These are phyloP conservation scores for Bipolaris cookei DNA, from an alignment of 2,329 filamentous ascomycete species.

Conservation along the genomic window DNA sequence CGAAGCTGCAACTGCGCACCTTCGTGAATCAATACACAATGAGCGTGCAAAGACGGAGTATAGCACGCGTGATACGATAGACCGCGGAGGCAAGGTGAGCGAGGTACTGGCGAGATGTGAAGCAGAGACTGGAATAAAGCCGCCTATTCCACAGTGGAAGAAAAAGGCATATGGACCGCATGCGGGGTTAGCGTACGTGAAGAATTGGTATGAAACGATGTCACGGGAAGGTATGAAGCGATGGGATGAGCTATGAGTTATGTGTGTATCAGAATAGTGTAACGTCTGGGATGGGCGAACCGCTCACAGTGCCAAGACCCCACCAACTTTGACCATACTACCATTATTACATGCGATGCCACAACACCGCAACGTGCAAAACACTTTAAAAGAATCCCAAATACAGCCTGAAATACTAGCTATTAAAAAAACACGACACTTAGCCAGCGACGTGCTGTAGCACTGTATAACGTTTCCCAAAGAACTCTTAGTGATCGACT, in stretches of 20 bases:
- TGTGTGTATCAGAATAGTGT: too few species aligned
- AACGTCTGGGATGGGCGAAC: too few species aligned
- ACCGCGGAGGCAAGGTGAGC: conserved; percentile 54
- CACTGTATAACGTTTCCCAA: too few species aligned
- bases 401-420: too few species aligned
- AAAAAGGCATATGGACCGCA: conserved; percentile 56
- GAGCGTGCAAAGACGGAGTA: conserved; percentile 27
- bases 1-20: conserved; percentile 43
- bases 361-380: too few species aligned
- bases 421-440: too few species aligned
- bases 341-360: too few species aligned
- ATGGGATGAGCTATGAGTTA: conserved; percentile 31
- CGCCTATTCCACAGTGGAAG: conserved; percentile 55
- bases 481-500: too few species aligned
- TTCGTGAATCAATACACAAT: conserved; percentile 44
- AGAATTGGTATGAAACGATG: conserved; percentile 53
- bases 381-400: too few species aligned
- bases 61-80: conserved; percentile 43
- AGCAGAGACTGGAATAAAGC: conserved; percentile 52
- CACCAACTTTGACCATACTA: too few species aligned
- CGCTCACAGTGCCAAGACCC: too few species aligned
- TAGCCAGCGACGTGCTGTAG: too few species aligned
- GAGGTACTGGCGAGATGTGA: conserved; percentile 48
- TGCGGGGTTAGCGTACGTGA: conserved; percentile 52
- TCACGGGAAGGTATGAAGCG: conserved; percentile 28